Evolutionary conservation across 345 rosid genomes (phyloP).

Genomic region (Anastatica hierochuntica): DNA sequence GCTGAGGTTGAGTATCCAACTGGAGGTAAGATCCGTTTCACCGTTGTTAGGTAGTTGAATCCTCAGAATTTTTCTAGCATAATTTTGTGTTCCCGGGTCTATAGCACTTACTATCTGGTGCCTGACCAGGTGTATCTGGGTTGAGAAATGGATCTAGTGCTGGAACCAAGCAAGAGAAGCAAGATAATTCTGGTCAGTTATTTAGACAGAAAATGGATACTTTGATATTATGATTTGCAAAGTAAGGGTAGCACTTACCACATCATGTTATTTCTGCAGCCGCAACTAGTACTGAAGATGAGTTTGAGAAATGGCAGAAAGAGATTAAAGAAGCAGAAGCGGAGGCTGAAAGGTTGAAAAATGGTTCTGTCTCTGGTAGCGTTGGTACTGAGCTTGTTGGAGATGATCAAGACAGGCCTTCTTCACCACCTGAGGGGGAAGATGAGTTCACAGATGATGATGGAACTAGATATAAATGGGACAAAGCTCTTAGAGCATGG

Average conservation of each 20-base stretch:
- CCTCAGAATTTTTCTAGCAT: background rate
- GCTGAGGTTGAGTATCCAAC: constrained; percentile 22
- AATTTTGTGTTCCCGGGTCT: background rate
- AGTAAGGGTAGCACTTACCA: constrained; percentile 17
- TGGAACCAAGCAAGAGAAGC: constrained; percentile 17
- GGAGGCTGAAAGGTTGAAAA: constrained; percentile 45
- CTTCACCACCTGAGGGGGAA: constrained; percentile 79
- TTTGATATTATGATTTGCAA: background rate
- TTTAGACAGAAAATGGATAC: background rate
- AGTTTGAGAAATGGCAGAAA: constrained; percentile 83
- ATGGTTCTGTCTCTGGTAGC: constrained; percentile 32
- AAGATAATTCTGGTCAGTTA: constrained; percentile 11
- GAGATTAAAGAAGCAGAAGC: constrained; percentile 71
- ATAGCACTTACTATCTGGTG: constrained; percentile 6
- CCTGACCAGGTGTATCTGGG: constrained; percentile 13
- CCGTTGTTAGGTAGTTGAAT: background rate
- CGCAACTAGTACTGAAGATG: constrained; percentile 40
- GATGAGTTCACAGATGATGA: constrained; percentile 94
- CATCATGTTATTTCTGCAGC: constrained; percentile 35
- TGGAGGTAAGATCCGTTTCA: constrained; percentile 31
- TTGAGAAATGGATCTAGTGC: constrained; percentile 15
- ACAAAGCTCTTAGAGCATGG: constrained; percentile 63
- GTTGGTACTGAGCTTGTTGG: constrained; percentile 17
- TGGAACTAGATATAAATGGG: constrained; percentile 86
- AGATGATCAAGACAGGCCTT: constrained; percentile 32